Evolutionary conservation across 805 yeast genomes (phyloP), one percentile per base, ranked within the genome.

Genomic region (Teunomyces gatunensis): DNA sequence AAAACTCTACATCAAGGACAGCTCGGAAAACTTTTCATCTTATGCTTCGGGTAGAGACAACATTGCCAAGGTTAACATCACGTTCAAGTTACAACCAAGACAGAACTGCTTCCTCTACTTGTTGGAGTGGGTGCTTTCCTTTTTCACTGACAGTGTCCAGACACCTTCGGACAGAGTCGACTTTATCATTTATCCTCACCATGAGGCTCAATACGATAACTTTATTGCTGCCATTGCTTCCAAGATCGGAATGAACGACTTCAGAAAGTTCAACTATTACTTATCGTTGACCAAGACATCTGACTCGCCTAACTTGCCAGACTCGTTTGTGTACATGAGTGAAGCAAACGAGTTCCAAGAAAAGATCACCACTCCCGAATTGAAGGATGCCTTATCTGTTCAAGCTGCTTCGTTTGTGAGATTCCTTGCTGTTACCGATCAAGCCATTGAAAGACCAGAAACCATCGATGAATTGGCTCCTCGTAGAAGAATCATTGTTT

Each of bases 41-140:
- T 94, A 89, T 64, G 96, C 97, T 37, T 79, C 96, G 48, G 99
- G 99, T 52, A 84, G 99, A 66, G 72, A 81, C 49, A 85, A 89
- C 64, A 77, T 94, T 51, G 81, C 81, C 50, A 75, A 80, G 47
- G 69, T 90, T 48, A 69, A 77, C 48, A 74, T 85, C 41, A 80
- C 77, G 52, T 74, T 90, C 63, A 78, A 77, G 47, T 74, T 91
- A 66, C 74, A 80, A 51, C 81, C 95, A 51, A 85, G 98, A 73
- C 91, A 89, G 64, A 92, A 91, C 68, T 58, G 85, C 25, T 72
- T 89, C 54, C 71, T 86, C 49, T 79, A 86, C 78, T 32, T 78
- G 13, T 66, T 83, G 67, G 97, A 94, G 67, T 63, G 68, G 44
- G 58, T 81, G 13, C 60, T 88, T 55, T 77, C 87, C 6, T 74